Evolutionary conservation across 352 stramenopile genomes (phyloP).

Genomic region (Pythium rhizo-oryzae): DNA sequence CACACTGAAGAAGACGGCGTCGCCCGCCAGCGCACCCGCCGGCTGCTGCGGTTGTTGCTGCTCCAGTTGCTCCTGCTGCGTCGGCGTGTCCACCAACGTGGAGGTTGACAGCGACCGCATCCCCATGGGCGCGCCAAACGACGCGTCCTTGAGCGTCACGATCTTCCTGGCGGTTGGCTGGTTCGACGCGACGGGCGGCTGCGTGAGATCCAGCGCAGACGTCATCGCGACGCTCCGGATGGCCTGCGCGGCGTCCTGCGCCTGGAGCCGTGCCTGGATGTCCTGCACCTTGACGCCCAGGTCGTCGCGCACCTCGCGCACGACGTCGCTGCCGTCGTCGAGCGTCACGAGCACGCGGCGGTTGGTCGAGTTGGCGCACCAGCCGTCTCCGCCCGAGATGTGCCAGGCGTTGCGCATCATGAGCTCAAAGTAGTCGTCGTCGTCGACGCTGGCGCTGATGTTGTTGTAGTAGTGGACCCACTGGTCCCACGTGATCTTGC

Average conservation of each 20-base stretch:
- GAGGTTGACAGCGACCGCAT: slow-evolving; percentile 15
- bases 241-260: slow-evolving; percentile 30
- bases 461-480: slow-evolving; percentile 91
- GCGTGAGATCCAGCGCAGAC: slow-evolving; percentile 24
- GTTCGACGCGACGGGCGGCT: slow-evolving; percentile 1
- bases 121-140: slow-evolving; percentile 27
- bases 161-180: slow-evolving; percentile 36
- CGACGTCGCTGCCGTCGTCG: slow-evolving; percentile 45
- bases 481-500: slow-evolving; percentile 68
- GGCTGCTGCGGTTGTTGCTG: background rate
- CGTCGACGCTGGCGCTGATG: slow-evolving; percentile 85
- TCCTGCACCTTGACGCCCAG: slow-evolving; percentile 41
- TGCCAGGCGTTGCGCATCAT: slow-evolving; percentile 91
- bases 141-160: slow-evolving; percentile 62
- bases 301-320: slow-evolving; percentile 55
- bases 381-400: slow-evolving; percentile 54
- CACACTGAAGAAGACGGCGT: slow-evolving; percentile 47
- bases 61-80: background rate
- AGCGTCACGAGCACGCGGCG: slow-evolving; percentile 65
- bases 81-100: background rate
- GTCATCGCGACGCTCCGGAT: slow-evolving; percentile 7
- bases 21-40: slow-evolving; percentile 26
- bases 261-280: slow-evolving; percentile 37
- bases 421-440: slow-evolving; percentile 93
- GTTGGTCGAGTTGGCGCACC: slow-evolving; percentile 62